Conservation (phyloP, 1,139 yeast genomes). For the Kodamaea alishanica region DNA sequence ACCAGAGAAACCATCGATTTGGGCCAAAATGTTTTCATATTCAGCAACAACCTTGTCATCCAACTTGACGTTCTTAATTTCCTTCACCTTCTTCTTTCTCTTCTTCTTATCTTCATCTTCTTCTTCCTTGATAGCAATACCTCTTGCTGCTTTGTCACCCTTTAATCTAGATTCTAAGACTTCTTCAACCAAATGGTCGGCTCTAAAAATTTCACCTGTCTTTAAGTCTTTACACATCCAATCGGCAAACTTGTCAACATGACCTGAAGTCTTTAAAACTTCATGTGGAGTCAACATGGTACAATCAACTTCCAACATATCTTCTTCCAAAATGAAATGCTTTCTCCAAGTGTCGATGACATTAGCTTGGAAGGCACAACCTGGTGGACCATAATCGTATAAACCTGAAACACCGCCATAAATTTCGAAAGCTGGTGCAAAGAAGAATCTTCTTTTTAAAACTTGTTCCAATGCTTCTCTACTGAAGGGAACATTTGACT, state of each 20-base stretch:
- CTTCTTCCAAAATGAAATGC: slow-evolving; percentile 95
- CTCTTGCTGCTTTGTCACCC: slow-evolving; percentile 96
- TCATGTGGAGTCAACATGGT: slow-evolving; percentile 97
- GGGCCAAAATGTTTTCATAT: slow-evolving; percentile 82
- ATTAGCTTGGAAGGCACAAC: slow-evolving; percentile 97
- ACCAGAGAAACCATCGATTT: slow-evolving; percentile 94
- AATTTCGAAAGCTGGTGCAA: slow-evolving; percentile 94
- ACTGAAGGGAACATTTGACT: slow-evolving; percentile 47
- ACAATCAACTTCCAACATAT: slow-evolving; percentile 97
- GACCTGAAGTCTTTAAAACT: slow-evolving; percentile 97
- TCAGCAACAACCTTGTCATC: slow-evolving; percentile 76
- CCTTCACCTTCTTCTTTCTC: slow-evolving; percentile 95
- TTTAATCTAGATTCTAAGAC: slow-evolving; percentile 92
- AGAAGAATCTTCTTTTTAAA: slow-evolving; percentile 92
- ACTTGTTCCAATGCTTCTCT: slow-evolving; percentile 89
- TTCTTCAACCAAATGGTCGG: slow-evolving; percentile 97
- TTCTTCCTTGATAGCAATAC: slow-evolving; percentile 52
- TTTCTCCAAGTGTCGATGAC: slow-evolving; percentile 94
- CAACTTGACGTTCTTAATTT: slow-evolving; percentile 81
- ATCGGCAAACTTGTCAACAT: slow-evolving; percentile 97
- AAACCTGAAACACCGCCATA: slow-evolving; percentile 99
- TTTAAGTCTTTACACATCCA: slow-evolving; percentile 98
- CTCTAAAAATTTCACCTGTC: slow-evolving; percentile 97
- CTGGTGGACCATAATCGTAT: slow-evolving; percentile 99
- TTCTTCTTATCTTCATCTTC: slow-evolving; percentile 73